These are phyloP conservation scores for Phytophthora megakarya DNA, from an alignment of 352 stramenopile genomes.

Conservation along the genomic window DNA sequence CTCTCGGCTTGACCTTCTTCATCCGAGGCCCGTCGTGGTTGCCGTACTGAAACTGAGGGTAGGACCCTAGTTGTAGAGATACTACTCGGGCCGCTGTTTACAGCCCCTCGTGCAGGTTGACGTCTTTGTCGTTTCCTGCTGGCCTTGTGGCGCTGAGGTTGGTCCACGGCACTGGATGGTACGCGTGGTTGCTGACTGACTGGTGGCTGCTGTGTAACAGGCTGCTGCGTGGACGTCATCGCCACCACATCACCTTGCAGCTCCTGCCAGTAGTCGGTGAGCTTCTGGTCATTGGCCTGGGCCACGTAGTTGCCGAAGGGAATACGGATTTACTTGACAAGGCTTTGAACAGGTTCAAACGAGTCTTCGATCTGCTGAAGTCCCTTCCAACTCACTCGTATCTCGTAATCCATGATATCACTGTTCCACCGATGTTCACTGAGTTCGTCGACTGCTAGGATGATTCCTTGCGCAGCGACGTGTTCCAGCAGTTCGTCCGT, in stretches of 20 bases:
- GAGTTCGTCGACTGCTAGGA: slow-evolving; percentile 2
- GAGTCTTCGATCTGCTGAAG: slow-evolving; percentile 11
- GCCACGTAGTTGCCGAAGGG: background rate
- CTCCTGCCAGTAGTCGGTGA: background rate
- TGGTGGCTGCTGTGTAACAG: background rate
- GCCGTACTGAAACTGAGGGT: background rate
- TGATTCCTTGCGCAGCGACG: slow-evolving; percentile 10
- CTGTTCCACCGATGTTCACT: slow-evolving; percentile 9
- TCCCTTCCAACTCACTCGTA: slow-evolving; percentile 4
- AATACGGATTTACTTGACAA: background rate
- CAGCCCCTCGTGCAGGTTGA: background rate
- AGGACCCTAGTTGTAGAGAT: background rate
- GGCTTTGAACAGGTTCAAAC: slow-evolving; percentile 1
- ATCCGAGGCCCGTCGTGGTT: background rate
- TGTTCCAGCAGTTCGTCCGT: slow-evolving; percentile 16
- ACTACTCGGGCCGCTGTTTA: background rate
- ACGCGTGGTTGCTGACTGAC: background rate
- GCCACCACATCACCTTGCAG: background rate
- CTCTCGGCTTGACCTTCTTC: background rate
- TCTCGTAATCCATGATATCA: slow-evolving; percentile 3
- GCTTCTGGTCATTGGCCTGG: background rate
- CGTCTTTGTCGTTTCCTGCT: background rate
- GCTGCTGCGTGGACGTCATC: background rate
- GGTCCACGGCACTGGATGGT: background rate
- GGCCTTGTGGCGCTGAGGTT: background rate